Evolutionary conservation across 2,329 filamentous ascomycete species (phyloP).

Genomic region (Dothidotthia symphoricarpi): DNA sequence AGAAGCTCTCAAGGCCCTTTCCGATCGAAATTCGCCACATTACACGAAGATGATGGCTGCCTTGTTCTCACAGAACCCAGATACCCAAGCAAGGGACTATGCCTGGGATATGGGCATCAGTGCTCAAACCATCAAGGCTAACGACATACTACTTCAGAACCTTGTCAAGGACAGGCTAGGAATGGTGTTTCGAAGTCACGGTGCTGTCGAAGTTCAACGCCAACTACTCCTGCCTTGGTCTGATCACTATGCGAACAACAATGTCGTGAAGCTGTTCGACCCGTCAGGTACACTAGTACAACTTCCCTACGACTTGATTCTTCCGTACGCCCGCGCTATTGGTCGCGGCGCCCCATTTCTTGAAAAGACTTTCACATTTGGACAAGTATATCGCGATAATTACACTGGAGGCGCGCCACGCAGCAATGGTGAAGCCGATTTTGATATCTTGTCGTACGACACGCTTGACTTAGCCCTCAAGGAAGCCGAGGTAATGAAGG

Average conservation of each 20-base stretch:
- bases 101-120: constrained; percentile 49
- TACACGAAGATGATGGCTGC: constrained; percentile 87
- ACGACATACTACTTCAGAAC: constrained; percentile 67
- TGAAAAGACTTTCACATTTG: constrained; percentile 81
- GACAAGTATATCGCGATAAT: constrained; percentile 79
- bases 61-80: constrained; percentile 69
- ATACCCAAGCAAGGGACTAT: constrained; percentile 73
- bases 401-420: constrained; percentile 76
- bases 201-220: constrained; percentile 76
- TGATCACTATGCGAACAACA: constrained; percentile 65
- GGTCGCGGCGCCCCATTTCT: constrained; percentile 67
- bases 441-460: constrained; percentile 87
- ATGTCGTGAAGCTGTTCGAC: constrained; percentile 78
- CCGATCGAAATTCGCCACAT: constrained; percentile 80
- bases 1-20: constrained; percentile 75
- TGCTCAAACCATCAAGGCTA: constrained; percentile 36
- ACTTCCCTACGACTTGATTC: constrained; percentile 87
- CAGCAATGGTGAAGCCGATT: constrained; percentile 86
- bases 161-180: constrained; percentile 72
- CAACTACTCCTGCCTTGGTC: constrained; percentile 80
- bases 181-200: constrained; percentile 82
- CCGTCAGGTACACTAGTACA: constrained; percentile 84
- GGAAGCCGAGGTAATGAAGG: constrained; percentile 91
- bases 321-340: constrained; percentile 82
- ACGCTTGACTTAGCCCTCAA: constrained; percentile 80